phyloP scores from a whole-genome alignment of 768 basidiomycete species.

The Panaeolus papilionaceus region DNA sequence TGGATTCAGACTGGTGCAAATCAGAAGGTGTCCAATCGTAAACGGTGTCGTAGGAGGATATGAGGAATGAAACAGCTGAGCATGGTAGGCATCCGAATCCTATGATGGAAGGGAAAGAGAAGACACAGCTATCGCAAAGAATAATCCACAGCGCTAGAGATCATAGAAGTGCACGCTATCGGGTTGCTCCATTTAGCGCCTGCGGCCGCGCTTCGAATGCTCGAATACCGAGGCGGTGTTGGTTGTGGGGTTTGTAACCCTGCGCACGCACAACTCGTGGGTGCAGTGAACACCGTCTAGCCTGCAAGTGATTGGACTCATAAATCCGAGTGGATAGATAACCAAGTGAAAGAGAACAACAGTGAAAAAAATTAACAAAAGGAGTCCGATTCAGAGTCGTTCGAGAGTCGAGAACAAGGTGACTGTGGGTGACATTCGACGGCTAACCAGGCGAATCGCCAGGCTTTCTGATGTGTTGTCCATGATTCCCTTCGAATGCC shows the following conservation, averaged over 20 bases:
- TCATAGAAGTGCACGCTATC: neutral
- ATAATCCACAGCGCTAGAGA: neutral
- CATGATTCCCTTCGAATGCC: neutral
- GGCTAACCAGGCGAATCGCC: neutral
- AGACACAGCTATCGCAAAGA: neutral
- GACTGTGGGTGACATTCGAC: constrained; percentile 1
- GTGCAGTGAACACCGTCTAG: neutral
- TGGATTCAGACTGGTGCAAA: too few relatives aligned
- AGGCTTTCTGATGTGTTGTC: constrained; percentile 1
- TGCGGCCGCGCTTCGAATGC: neutral
- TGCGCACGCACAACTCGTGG: neutral
- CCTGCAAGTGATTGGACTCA: neutral
- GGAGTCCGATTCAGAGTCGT: neutral
- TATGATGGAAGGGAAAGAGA: neutral
- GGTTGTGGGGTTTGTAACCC: neutral
- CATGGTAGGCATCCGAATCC: neutral
- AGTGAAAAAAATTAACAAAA: neutral
- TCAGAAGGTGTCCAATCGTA: too few relatives aligned
- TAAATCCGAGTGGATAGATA: neutral
- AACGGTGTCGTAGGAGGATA: too few relatives aligned
- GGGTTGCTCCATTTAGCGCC: neutral
- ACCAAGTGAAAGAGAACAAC: neutral
- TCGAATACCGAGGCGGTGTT: neutral
- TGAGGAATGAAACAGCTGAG: too few relatives aligned
- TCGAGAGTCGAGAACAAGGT: constrained; percentile 6